These are phyloP conservation scores for Dichomitus squalens DNA, from an alignment of 1,284 basidiomycete genomes.

Conservation along the genomic window DNA sequence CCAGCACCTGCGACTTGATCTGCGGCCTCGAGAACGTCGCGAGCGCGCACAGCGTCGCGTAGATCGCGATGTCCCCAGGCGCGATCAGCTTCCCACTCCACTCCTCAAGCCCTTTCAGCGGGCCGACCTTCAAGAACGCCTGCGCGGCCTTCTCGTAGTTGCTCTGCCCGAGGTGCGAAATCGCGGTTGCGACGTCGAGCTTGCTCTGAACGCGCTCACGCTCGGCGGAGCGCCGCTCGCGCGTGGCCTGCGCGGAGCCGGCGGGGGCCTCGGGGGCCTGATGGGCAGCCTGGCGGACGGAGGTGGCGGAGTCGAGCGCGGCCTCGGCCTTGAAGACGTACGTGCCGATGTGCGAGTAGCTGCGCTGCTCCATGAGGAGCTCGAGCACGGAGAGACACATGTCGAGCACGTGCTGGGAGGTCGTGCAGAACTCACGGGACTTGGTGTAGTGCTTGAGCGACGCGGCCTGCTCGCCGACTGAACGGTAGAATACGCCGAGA, in stretches of 20 bases:
- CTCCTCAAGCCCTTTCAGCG: conserved; percentile 64
- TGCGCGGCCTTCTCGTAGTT: conserved; percentile 78
- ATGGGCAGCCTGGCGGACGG: conserved; percentile 16
- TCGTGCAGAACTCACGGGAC: conserved; percentile 85
- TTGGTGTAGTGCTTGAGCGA: conserved; percentile 83
- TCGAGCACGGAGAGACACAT: conserved; percentile 84
- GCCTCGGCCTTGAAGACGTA: conserved; percentile 92
- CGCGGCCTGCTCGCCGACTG: conserved; percentile 66
- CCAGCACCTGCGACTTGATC: conserved; percentile 72
- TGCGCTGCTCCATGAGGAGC: conserved; percentile 82
- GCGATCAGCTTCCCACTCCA: conserved; percentile 78
- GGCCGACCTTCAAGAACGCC: conserved; percentile 68
- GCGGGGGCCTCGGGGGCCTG: conserved; percentile 21
- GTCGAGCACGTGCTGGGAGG: conserved; percentile 82
- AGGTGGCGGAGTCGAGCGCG: conserved; percentile 68
- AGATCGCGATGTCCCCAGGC: conserved; percentile 81
- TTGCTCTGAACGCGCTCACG: conserved; percentile 72
- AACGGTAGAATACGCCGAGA: conserved; percentile 74
- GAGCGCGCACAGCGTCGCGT: conserved; percentile 79
- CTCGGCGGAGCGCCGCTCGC: conserved; percentile 50
- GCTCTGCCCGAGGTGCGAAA: conserved; percentile 71
- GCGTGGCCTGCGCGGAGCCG: conserved; percentile 32
- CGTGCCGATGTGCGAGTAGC: conserved; percentile 81
- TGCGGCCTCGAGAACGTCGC: conserved; percentile 70
- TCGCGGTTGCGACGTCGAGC: conserved; percentile 75